phyloP scores from a whole-genome alignment of 2,329 filamentous ascomycete species.

The Didymella segeticola region DNA sequence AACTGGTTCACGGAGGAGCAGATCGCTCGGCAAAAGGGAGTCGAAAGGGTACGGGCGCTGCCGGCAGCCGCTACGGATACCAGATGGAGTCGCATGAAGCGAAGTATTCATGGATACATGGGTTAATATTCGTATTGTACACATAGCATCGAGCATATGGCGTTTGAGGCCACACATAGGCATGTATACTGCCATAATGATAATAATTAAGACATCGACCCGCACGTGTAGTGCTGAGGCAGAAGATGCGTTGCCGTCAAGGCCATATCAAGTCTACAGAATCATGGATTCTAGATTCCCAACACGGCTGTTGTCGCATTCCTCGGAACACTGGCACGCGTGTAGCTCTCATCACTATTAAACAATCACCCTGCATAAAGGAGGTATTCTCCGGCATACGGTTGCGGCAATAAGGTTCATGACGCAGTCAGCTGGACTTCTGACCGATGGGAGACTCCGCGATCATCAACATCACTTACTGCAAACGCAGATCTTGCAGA shows the following conservation, averaged over 20 bases:
- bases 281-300: not conserved
- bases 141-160: not conserved
- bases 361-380: not conserved
- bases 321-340: not conserved
- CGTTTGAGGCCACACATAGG: not conserved
- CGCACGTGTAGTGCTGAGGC: not conserved
- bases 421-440: slow-evolving; percentile 2
- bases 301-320: not conserved
- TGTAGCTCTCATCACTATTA: not conserved
- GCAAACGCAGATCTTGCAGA: slow-evolving; percentile 4
- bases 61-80: slow-evolving; percentile 16
- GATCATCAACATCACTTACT: slow-evolving; percentile 5
- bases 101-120: slow-evolving; percentile 19
- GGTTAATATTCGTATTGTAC: slow-evolving; percentile 10
- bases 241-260: not conserved
- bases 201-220: not conserved
- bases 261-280: not conserved
- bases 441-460: slow-evolving; percentile 1
- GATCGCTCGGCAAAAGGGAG: slow-evolving; percentile 39
- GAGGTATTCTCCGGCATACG: not conserved
- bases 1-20: slow-evolving; percentile 48
- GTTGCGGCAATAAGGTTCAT: slow-evolving; percentile 4
- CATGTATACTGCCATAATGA: slow-evolving; percentile 3
- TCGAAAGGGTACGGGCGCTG: slow-evolving; percentile 32
- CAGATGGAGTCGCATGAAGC: slow-evolving; percentile 19